These are phyloP conservation scores for Rehmannia glutinosa DNA, from an alignment of 257 asterid species.

Conservation along the genomic window DNA sequence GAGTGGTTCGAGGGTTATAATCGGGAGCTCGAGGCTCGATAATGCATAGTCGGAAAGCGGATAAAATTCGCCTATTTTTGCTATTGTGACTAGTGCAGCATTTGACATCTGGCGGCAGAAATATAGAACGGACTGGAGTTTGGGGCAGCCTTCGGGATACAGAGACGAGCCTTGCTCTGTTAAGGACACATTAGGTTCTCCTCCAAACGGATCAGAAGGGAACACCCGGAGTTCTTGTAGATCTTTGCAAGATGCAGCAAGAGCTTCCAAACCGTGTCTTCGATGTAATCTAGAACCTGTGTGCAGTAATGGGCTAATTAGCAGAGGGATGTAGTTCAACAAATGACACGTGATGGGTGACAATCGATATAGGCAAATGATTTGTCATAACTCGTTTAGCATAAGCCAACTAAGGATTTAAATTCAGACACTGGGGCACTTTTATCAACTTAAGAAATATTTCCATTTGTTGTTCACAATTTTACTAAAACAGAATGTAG, in stretches of 20 bases:
- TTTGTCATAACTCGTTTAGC: too few relatives aligned
- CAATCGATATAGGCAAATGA: too few relatives aligned
- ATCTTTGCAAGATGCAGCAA: slow-evolving; percentile 73
- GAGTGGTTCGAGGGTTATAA: slow-evolving; percentile 63
- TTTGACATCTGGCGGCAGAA: slow-evolving; percentile 92
- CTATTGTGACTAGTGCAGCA: slow-evolving; percentile 64
- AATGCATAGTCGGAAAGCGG: slow-evolving; percentile 74
- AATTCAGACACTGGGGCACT: not conserved
- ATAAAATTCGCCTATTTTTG: slow-evolving; percentile 60
- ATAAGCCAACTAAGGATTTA: too few relatives aligned
- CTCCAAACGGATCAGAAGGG: slow-evolving; percentile 79
- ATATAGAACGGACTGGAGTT: slow-evolving; percentile 78
- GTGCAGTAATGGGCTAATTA: not conserved
- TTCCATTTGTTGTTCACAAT: too few relatives aligned
- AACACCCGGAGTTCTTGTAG: slow-evolving; percentile 79
- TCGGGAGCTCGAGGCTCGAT: slow-evolving; percentile 71
- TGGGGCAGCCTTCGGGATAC: slow-evolving; percentile 85
- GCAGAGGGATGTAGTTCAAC: not conserved
- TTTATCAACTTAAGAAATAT: not conserved
- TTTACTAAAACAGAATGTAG: not conserved
- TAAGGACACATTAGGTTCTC: slow-evolving; percentile 58
- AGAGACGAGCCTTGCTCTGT: slow-evolving; percentile 86
- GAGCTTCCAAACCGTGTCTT: slow-evolving; percentile 74
- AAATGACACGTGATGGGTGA: not conserved
- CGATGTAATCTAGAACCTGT: slow-evolving; percentile 84